Base-by-base conservation (phyloP, 495 filamentous ascomycete genomes). In the Hypoxylon intermedium region DNA sequence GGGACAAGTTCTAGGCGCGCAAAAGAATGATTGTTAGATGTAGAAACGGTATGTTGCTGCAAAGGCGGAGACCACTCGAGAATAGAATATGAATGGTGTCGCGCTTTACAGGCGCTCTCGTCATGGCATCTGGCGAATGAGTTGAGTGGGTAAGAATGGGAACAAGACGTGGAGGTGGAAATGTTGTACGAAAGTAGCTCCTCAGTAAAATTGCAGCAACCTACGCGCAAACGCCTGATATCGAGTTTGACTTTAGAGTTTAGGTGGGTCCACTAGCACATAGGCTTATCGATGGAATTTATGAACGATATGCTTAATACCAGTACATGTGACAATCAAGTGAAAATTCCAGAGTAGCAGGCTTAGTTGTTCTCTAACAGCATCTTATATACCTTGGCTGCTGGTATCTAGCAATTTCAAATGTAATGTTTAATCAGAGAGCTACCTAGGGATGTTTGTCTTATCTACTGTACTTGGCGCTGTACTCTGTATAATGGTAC, bases 161-260 rank as follows among this genome's bases (percentile, higher is more conserved):
- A 13, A 28, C n/a, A 6, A 18, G n/a, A 34, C 23, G 43, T 37
- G 34, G 34, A 37, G 20, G 40, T 23, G 26, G 26, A 12, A 43
- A 6, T 20, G 50, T 18, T 21, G 11, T 13, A 24, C 20, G 6
- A 49, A 26, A 42, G 47, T 58, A 34, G 53, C 45, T 45, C 21
- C 20, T 31, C n/a, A 56, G 60, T 19, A 63, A 58, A 63, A 58
- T 58, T 58, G 50, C 11, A 2, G n/a, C 12, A 48, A 13, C n/a
- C 60, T 41, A 58, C 60, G 53, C 60, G 60, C 60, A 56, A 24
- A 52, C 31, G 41, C 46, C 53, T 53, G 59, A 63, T 45, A 58
- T 57, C 37, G 50, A 55, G 38, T 38, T 50, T 26, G 20, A 63
- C 53, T 52, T 56, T 63, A 30, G 20, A 40, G 40, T 52, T 61